Percentiles rank a stretch among this genome's conserved stretches.
Conservation (phyloP, 257 asterid genomes). For the Solanum ossicruentum region DNA sequence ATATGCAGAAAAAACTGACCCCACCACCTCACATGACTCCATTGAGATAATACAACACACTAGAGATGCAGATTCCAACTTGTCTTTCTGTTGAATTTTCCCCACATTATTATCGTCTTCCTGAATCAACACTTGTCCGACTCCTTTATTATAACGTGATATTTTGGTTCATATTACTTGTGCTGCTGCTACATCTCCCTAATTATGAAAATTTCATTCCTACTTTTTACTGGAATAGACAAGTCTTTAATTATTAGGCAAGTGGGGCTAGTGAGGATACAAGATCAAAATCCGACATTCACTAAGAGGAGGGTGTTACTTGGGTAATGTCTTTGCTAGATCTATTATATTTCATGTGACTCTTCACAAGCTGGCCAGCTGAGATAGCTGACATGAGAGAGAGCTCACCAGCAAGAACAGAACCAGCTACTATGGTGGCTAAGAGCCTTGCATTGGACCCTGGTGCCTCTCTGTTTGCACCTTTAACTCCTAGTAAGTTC, state of each 20-base stretch:
- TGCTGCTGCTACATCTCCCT: background rate
- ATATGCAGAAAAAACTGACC: background rate
- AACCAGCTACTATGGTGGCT: slow-evolving; percentile 37
- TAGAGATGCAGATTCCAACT: background rate
- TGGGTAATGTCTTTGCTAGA: slow-evolving; percentile 28
- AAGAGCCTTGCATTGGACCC: slow-evolving; percentile 37
- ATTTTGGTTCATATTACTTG: background rate
- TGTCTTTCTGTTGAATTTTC: background rate
- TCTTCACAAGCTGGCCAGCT: slow-evolving; percentile 41
- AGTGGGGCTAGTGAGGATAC: background rate
- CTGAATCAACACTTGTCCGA: background rate
- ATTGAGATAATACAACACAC: background rate
- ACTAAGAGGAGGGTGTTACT: slow-evolving; percentile 10
- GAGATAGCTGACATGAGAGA: slow-evolving; percentile 43
- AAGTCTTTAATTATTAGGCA: background rate
- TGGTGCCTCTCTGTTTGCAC: slow-evolving; percentile 28
- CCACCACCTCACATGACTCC: slow-evolving; percentile 8
- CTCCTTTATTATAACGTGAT: background rate
- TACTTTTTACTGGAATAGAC: background rate
- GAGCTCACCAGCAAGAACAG: slow-evolving; percentile 42
- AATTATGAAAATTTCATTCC: background rate
- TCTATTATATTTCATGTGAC: slow-evolving; percentile 42
- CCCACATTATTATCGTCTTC: background rate
- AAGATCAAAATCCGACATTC: background rate
- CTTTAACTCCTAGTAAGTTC: slow-evolving; percentile 41